Percentiles rank a stretch among this genome's conserved stretches.
Conservation (phyloP, 306 rosid genomes). For the Sechiopsis laciniata region DNA sequence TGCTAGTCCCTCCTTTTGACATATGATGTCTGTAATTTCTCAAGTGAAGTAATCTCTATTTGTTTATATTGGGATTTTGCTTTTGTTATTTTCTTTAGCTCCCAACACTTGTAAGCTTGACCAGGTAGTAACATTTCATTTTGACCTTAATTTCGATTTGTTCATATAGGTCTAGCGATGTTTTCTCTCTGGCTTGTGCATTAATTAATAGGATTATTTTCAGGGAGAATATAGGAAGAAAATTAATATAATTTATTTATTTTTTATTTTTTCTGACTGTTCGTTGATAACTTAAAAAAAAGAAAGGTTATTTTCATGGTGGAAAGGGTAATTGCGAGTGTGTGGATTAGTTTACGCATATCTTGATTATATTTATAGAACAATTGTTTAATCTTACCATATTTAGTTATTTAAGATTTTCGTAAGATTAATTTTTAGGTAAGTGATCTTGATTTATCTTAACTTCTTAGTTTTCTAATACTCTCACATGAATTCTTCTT, state of each 20-base stretch:
- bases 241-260: not conserved
- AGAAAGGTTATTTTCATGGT: too few species aligned
- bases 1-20: not conserved
- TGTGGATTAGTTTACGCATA: too few species aligned
- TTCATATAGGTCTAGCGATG: not conserved
- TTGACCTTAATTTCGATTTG: slow-evolving; percentile 14
- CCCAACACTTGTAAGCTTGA: not conserved
- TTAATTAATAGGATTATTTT: not conserved
- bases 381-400: too few species aligned
- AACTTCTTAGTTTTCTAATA: too few species aligned
- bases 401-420: too few species aligned
- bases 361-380: too few species aligned
- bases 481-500: too few species aligned
- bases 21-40: not conserved
- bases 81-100: not conserved
- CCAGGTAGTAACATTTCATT: not conserved
- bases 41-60: not conserved
- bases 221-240: not conserved
- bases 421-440: too few species aligned
- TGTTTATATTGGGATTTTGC: slow-evolving; percentile 2
- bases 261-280: not conserved
- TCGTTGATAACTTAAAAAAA: too few species aligned
- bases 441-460: too few species aligned
- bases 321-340: too few species aligned
- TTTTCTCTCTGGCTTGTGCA: not conserved